Evolutionary conservation across 2,329 filamentous ascomycete species (phyloP).

Genomic region (Juglanconis juglandina): DNA sequence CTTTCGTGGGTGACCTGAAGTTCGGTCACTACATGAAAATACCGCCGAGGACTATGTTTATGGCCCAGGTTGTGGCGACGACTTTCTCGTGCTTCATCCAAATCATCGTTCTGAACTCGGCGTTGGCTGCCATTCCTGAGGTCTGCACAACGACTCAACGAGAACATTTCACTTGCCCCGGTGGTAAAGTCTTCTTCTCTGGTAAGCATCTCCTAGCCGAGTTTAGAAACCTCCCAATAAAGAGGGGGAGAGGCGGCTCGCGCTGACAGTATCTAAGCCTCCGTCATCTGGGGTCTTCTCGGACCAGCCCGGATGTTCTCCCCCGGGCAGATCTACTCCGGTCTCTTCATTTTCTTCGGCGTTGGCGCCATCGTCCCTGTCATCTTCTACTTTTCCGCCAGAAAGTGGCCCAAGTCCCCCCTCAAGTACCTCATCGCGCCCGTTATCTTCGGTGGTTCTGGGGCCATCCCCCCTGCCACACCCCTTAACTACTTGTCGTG

Average conservation of each 20-base stretch:
- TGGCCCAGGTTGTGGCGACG: constrained; percentile 62
- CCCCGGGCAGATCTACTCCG: constrained; percentile 58
- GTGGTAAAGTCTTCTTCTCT: constrained; percentile 62
- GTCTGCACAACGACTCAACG: constrained; percentile 58
- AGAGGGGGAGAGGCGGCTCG: not conserved
- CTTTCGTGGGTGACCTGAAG: constrained; percentile 64
- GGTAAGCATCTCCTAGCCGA: constrained; percentile 32
- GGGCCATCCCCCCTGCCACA: constrained; percentile 61
- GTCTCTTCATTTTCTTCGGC: constrained; percentile 58
- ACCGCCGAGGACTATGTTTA: constrained; percentile 64
- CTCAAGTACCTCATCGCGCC: constrained; percentile 56
- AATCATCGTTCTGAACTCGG: constrained; percentile 60
- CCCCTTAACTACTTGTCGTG: constrained; percentile 73
- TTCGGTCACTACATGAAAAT: constrained; percentile 73
- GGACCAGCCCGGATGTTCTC: constrained; percentile 63
- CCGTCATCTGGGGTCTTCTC: constrained; percentile 66
- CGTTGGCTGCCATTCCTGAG: constrained; percentile 57
- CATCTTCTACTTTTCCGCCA: constrained; percentile 46
- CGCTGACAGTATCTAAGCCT: constrained; percentile 35
- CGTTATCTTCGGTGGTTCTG: constrained; percentile 59
- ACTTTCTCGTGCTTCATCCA: constrained; percentile 66
- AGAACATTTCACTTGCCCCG: constrained; percentile 61
- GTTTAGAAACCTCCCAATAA: not conserved
- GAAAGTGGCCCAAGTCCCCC: constrained; percentile 49
- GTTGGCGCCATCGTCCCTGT: constrained; percentile 53